Evolutionary conservation across 495 filamentous ascomycete genomes (phyloP).

Genomic region (Penicillium coprophilum): DNA sequence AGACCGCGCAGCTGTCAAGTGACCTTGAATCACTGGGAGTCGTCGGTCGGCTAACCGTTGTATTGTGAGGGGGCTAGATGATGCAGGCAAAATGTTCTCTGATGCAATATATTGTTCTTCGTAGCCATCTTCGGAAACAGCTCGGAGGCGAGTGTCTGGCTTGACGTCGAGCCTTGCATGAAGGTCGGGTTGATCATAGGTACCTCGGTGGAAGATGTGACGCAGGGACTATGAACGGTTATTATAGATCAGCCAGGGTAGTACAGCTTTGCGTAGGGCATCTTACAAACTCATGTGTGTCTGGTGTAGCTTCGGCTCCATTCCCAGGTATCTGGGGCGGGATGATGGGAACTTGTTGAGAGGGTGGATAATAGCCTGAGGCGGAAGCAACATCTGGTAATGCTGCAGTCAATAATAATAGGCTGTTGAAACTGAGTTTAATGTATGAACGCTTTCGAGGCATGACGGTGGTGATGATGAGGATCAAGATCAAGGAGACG

Average conservation of each 20-base stretch:
- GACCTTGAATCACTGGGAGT: slow-evolving; percentile 68
- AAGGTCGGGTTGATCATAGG: slow-evolving; percentile 66
- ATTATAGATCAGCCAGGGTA: slow-evolving; percentile 6
- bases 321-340: slow-evolving; percentile 36
- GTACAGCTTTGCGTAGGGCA: slow-evolving; percentile 7
- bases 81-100: slow-evolving; percentile 45
- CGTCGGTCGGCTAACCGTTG: slow-evolving; percentile 80
- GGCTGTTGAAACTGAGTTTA: slow-evolving; percentile 17
- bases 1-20: slow-evolving; percentile 66
- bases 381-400: slow-evolving; percentile 26
- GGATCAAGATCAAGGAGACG: slow-evolving; percentile 17
- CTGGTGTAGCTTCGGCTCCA: slow-evolving; percentile 19
- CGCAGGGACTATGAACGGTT: slow-evolving; percentile 63
- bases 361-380: slow-evolving; percentile 20
- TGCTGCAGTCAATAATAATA: slow-evolving; percentile 27
- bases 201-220: slow-evolving; percentile 90
- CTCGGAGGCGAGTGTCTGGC: slow-evolving; percentile 59
- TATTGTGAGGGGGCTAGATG: slow-evolving; percentile 63
- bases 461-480: slow-evolving; percentile 14
- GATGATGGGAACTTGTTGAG: slow-evolving; percentile 30
- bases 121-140: slow-evolving; percentile 63
- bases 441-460: slow-evolving; percentile 17
- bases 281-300: slow-evolving; percentile 42
- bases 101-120: slow-evolving; percentile 38
- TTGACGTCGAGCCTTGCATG: slow-evolving; percentile 74